A percentile compares a stretch with the other conserved stretches of the same genome.
Conservation (phyloP, 441 rosid species). For the Cnidoscolus chayamansa region DNA sequence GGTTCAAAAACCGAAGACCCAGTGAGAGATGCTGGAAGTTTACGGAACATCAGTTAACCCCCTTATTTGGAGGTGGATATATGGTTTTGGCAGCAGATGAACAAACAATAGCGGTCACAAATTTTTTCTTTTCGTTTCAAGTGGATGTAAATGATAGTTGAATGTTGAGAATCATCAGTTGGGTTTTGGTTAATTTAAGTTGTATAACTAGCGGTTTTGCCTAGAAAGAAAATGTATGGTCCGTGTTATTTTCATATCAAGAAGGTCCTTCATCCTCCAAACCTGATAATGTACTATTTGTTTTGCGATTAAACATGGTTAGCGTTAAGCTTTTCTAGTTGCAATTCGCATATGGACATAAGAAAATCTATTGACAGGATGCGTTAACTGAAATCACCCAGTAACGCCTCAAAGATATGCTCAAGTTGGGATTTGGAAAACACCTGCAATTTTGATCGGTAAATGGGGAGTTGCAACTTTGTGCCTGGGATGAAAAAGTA, state of each 20-base stretch:
- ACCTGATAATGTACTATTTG: constrained; percentile 1
- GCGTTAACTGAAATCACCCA: no score
- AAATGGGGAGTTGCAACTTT: no score
- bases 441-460: no score
- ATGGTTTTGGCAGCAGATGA: constrained; percentile 28
- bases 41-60: neutral
- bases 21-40: constrained; percentile 31
- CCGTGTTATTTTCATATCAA: neutral
- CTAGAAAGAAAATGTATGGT: constrained; percentile 13
- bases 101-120: constrained; percentile 22
- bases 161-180: constrained; percentile 5
- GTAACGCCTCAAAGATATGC: no score
- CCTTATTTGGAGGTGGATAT: constrained; percentile 9
- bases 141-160: constrained; percentile 32
- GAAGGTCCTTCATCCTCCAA: neutral
- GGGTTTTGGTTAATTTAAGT: constrained; percentile 16
- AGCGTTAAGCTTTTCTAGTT: no score
- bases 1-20: constrained; percentile 68
- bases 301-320: no score
- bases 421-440: no score
- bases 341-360: no score
- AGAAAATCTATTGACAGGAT: no score
- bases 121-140: constrained; percentile 9
- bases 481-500: no score
- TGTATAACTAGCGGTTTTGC: constrained; percentile 20